phyloP scores from a whole-genome alignment of 2,329 filamentous ascomycete genomes.

The Colletotrichum aenigma region DNA sequence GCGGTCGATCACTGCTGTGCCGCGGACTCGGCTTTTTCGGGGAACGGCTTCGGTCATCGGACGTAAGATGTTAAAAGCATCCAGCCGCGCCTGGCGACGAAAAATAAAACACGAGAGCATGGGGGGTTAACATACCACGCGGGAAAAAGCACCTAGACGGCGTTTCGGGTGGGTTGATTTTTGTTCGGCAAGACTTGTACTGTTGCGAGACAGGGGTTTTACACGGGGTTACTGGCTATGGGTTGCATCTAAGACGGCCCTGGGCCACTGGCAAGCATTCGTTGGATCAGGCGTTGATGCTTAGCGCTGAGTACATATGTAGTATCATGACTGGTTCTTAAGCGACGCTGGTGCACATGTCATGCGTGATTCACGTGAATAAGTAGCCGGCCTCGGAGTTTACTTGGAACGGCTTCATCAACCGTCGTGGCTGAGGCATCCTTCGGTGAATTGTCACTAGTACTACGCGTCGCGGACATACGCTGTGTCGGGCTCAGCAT shows the following conservation, averaged over 20 bases:
- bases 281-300: not conserved
- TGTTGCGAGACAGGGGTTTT: conserved; percentile 2
- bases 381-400: not conserved
- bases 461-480: not conserved
- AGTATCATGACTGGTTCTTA: not conserved
- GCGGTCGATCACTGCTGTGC: not conserved
- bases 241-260: not conserved
- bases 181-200: not conserved
- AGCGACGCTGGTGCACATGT: not conserved
- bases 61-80: not conserved
- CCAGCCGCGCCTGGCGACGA: not conserved
- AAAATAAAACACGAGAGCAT: not conserved
- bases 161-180: conserved; percentile 1
- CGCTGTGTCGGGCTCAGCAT: not conserved
- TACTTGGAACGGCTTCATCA: not conserved
- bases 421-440: not conserved
- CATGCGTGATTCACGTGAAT: not conserved
- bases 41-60: conserved; percentile 1
- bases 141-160: conserved; percentile 1
- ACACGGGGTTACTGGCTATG: not conserved
- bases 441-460: not conserved
- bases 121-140: not conserved
- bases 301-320: not conserved
- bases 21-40: conserved; percentile 7
- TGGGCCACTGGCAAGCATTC: not conserved